phyloP scores from a whole-genome alignment of 108 stramenopile genomes.

The Stephanodiscus triporus region DNA sequence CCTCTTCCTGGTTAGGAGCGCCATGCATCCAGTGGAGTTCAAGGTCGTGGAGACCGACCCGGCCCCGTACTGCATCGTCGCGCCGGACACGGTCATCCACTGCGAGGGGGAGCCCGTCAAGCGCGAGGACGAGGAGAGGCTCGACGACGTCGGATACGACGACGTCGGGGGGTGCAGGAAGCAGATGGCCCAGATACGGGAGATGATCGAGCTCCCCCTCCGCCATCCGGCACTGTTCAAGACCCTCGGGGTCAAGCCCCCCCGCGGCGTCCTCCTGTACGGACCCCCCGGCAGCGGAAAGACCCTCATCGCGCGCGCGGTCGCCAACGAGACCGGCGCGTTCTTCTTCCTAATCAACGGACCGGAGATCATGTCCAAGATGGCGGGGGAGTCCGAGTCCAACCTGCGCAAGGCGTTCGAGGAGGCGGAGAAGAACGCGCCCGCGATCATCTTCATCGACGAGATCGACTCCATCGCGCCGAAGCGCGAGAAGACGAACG shows the following conservation, averaged over 20 bases:
- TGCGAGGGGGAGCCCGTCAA: slow-evolving; percentile 99
- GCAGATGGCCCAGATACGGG: slow-evolving; percentile 99
- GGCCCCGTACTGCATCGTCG: slow-evolving; percentile 96
- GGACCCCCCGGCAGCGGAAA: slow-evolving; percentile 99
- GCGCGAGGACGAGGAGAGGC: slow-evolving; percentile 97
- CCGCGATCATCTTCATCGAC: slow-evolving; percentile 99
- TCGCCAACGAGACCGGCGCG: slow-evolving; percentile 99
- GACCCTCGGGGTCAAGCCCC: slow-evolving; percentile 99
- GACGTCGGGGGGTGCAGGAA: slow-evolving; percentile 99
- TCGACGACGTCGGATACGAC: slow-evolving; percentile 99
- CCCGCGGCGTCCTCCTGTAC: slow-evolving; percentile 98
- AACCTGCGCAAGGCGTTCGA: slow-evolving; percentile 99
- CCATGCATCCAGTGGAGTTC: slow-evolving; percentile 99
- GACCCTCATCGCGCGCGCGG: slow-evolving; percentile 98
- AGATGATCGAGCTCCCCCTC: slow-evolving; percentile 99
- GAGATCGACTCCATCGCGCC: slow-evolving; percentile 99
- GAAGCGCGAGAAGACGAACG: slow-evolving; percentile 99
- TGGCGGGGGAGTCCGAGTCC: slow-evolving; percentile 99
- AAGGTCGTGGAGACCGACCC: slow-evolving; percentile 99
- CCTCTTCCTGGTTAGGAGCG: slow-evolving; percentile 95
- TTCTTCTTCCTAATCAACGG: slow-evolving; percentile 99
- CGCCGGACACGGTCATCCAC: slow-evolving; percentile 99
- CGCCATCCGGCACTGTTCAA: slow-evolving; percentile 99
- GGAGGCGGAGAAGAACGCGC: slow-evolving; percentile 99
- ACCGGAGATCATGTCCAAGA: slow-evolving; percentile 99